Evolutionary conservation across 1,284 basidiomycete species (phyloP).

Genomic region (Apiotrichum gracile): DNA sequence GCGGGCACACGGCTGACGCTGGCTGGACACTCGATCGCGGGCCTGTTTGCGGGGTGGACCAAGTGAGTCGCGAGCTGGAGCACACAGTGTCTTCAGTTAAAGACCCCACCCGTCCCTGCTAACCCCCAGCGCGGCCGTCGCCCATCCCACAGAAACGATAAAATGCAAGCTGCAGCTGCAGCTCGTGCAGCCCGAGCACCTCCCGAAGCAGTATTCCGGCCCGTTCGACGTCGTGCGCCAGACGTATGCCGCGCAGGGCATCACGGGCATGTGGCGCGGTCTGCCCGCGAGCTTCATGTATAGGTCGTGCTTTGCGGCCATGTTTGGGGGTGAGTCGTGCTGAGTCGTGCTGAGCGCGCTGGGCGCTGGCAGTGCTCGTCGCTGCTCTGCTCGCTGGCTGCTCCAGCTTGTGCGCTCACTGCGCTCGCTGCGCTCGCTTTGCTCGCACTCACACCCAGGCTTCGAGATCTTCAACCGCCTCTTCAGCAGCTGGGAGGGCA

Average conservation of each 20-base stretch:
- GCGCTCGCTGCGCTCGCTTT: too few relatives aligned
- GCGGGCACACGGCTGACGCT: slow-evolving; percentile 28
- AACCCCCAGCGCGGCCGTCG: slow-evolving; percentile 34
- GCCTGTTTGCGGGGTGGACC: slow-evolving; percentile 45
- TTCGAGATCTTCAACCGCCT: slow-evolving; percentile 46
- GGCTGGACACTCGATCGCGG: slow-evolving; percentile 41
- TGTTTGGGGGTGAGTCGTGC: slow-evolving; percentile 44
- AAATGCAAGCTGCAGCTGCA: slow-evolving; percentile 47
- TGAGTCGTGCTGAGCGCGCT: not conserved
- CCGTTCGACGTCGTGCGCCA: slow-evolving; percentile 44
- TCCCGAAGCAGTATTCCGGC: slow-evolving; percentile 33
- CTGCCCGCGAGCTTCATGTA: slow-evolving; percentile 44
- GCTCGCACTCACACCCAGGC: slow-evolving; percentile 21
- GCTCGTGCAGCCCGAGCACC: slow-evolving; percentile 30
- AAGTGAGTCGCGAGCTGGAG: slow-evolving; percentile 31
- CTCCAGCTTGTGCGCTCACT: too few relatives aligned
- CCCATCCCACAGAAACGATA: slow-evolving; percentile 47
- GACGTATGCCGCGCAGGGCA: slow-evolving; percentile 37
- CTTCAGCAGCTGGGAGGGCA: slow-evolving; percentile 42
- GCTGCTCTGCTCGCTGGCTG: too few relatives aligned
- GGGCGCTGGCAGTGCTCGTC: not conserved
- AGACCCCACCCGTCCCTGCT: too few relatives aligned
- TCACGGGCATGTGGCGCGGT: slow-evolving; percentile 45
- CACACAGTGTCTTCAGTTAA: too few relatives aligned
- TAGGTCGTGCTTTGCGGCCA: slow-evolving; percentile 42